A percentile compares a stretch with the other conserved stretches of the same genome.
These are phyloP conservation scores for Microbotryum intermedium DNA, from an alignment of 1,284 basidiomycete genomes.

Conservation along the genomic window DNA sequence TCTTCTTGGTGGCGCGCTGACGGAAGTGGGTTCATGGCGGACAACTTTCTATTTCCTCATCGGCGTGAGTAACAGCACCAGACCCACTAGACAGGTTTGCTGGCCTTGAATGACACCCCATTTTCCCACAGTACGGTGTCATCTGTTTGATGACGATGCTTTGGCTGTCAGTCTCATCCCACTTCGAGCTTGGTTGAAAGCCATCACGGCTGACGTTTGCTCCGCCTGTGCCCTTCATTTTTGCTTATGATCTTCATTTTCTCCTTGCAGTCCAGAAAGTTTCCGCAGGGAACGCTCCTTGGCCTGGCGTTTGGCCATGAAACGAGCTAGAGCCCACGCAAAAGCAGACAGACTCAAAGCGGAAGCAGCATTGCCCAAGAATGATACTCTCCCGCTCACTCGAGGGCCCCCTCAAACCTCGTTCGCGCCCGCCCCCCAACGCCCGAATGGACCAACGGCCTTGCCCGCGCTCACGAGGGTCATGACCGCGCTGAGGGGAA, in stretches of 20 bases:
- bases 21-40: conserved; percentile 58
- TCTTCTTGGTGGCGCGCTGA: conserved; percentile 56
- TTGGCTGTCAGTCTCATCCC: conserved; percentile 1
- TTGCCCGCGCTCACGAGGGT: conserved; percentile 15
- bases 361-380: conserved; percentile 9
- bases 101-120: not conserved
- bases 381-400: not conserved
- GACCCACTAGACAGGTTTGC: not conserved
- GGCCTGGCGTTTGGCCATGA: conserved; percentile 43
- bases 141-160: conserved; percentile 15
- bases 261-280: conserved; percentile 51
- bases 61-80: conserved; percentile 51
- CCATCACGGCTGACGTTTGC: conserved; percentile 32
- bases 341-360: conserved; percentile 21
- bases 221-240: too few species aligned
- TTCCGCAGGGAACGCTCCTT: conserved; percentile 70
- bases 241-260: conserved; percentile 49
- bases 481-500: conserved; percentile 12
- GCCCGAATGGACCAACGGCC: not conserved
- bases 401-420: not conserved
- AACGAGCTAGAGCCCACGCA: conserved; percentile 24
- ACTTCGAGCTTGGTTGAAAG: not conserved
- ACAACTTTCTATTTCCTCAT: conserved; percentile 72
- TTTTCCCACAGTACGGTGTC: conserved; percentile 14
- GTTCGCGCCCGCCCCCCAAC: not conserved